Conservation (phyloP, 345 rosid genomes). For the Brassica cretica region DNA sequence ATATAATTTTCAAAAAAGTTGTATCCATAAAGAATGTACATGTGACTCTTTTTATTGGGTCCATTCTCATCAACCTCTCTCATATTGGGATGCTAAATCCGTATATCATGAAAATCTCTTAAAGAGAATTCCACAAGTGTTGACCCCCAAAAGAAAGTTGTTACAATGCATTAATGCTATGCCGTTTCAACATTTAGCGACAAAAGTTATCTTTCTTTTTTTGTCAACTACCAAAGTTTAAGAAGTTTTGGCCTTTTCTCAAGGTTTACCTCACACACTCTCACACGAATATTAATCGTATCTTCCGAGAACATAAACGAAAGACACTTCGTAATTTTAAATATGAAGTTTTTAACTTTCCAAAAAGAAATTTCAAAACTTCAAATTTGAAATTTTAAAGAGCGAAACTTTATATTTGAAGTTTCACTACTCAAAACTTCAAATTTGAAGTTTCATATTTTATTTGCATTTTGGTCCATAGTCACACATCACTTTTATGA, state of each 20-base stretch:
- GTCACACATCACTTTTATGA: too few relatives aligned
- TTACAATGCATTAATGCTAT: neutral
- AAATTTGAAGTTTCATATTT: too few relatives aligned
- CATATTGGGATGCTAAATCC: constrained; percentile 14
- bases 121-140: neutral
- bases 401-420: too few relatives aligned
- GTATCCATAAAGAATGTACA: constrained; percentile 6
- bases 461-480: too few relatives aligned
- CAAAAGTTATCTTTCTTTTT: neutral
- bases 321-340: too few relatives aligned
- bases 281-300: neutral
- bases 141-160: neutral
- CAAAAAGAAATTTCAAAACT: too few relatives aligned
- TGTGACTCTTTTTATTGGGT: constrained; percentile 17
- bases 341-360: too few relatives aligned
- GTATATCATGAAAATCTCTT: neutral
- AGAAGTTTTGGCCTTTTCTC: neutral
- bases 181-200: neutral
- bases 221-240: neutral
- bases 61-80: constrained; percentile 14
- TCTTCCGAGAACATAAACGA: neutral
- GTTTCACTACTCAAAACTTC: too few relatives aligned
- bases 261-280: neutral
- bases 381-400: too few relatives aligned
- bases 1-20: neutral